A percentile compares a stretch with the other conserved stretches of the same genome.
phyloP scores from a whole-genome alignment of 1,284 basidiomycete genomes.

The Ustilago crameri region DNA sequence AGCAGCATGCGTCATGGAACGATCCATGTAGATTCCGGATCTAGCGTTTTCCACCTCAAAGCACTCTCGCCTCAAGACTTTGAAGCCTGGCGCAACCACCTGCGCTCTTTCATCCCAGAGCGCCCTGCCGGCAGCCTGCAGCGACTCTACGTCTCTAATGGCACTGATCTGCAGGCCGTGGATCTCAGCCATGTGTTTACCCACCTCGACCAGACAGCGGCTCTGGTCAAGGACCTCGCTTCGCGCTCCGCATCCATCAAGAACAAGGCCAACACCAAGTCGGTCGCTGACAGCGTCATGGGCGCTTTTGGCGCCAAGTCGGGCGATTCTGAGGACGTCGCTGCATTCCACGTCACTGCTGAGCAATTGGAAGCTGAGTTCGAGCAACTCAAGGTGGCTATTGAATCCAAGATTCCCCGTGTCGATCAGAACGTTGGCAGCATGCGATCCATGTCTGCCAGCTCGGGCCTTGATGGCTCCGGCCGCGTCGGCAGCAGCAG shows the following conservation, averaged over 20 bases:
- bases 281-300: conserved; percentile 32
- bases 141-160: conserved; percentile 49
- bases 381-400: conserved; percentile 48
- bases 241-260: conserved; percentile 17
- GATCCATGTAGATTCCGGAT: conserved; percentile 66
- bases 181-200: conserved; percentile 54
- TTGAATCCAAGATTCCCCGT: conserved; percentile 54
- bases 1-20: conserved; percentile 63
- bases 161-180: conserved; percentile 52
- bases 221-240: conserved; percentile 46
- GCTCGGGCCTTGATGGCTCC: conserved; percentile 4
- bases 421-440: conserved; percentile 37
- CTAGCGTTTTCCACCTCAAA: conserved; percentile 65
- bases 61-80: conserved; percentile 63
- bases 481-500: conserved; percentile 23
- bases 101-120: conserved; percentile 63
- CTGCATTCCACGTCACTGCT: conserved; percentile 39
- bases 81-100: conserved; percentile 58
- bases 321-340: conserved; percentile 18
- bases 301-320: conserved; percentile 37
- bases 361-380: conserved; percentile 56
- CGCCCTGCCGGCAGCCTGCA: conserved; percentile 34
- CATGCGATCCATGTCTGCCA: conserved; percentile 49
- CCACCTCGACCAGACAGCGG: conserved; percentile 47
- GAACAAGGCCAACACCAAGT: conserved; percentile 12